These are phyloP conservation scores for Keqinozyma sinolaborantium DNA, from an alignment of 1,139 yeast genomes.

Conservation along the genomic window DNA sequence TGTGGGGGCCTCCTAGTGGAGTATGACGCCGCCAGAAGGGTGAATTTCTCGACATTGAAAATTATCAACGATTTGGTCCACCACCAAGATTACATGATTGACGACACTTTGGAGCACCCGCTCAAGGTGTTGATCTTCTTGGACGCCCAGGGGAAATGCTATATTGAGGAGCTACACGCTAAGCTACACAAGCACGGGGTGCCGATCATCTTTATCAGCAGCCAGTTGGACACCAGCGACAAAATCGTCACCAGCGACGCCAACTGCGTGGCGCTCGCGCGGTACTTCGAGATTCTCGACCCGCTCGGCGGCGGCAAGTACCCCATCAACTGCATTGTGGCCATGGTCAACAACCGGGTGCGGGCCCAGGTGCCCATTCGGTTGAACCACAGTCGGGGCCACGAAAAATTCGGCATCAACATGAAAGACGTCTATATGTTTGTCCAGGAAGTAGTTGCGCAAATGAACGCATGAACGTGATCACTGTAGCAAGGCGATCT, in stretches of 20 bases:
- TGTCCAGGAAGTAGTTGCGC: constrained; percentile 18
- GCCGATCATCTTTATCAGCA: constrained; percentile 12
- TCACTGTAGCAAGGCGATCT: constrained; percentile 37
- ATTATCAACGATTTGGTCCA: constrained; percentile 3
- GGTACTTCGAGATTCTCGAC: constrained; percentile 29
- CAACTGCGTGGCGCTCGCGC: constrained; percentile 19
- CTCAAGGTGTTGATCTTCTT: constrained; percentile 20
- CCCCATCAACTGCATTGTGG: constrained; percentile 39
- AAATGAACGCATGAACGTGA: constrained; percentile 8
- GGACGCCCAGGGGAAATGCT: constrained; percentile 29
- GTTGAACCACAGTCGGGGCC: constrained; percentile 9
- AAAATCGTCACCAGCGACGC: constrained; percentile 6
- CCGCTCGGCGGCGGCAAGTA: constrained; percentile 53
- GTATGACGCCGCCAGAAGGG: not conserved
- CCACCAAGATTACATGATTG: constrained; percentile 4
- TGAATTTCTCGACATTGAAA: not conserved
- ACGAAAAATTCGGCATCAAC: constrained; percentile 12
- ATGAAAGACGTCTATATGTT: constrained; percentile 13
- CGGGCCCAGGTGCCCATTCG: constrained; percentile 22
- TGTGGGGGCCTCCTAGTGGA: not conserved
- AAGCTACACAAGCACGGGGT: constrained; percentile 4
- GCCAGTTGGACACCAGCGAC: constrained; percentile 7
- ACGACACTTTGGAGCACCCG: constrained; percentile 6
- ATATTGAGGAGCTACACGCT: constrained; percentile 10
- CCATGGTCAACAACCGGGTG: constrained; percentile 25